These are phyloP conservation scores for Populus hybrid DNA, from an alignment of 441 rosid genomes.

Conservation along the genomic window DNA sequence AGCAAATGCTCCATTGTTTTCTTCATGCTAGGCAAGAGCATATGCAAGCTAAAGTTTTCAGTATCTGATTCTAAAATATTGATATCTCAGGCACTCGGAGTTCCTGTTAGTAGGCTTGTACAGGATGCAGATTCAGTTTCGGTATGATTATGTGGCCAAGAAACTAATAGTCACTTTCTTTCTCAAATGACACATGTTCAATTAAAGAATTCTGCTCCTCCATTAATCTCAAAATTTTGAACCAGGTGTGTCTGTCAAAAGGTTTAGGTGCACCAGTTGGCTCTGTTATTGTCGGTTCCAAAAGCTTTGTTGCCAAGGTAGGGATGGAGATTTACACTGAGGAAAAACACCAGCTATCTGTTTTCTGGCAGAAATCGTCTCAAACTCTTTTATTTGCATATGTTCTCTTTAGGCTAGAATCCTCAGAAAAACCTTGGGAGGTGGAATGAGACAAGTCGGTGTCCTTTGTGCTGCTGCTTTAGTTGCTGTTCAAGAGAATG, in stretches of 20 bases:
- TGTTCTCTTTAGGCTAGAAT: slow-evolving; percentile 56
- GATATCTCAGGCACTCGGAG: slow-evolving; percentile 69
- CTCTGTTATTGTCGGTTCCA: slow-evolving; percentile 82
- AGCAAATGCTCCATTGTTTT: too few species aligned
- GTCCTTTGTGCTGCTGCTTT: slow-evolving; percentile 79
- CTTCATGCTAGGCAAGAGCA: background rate
- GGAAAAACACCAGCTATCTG: background rate
- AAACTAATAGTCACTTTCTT: slow-evolving; percentile 1
- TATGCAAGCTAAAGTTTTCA: background rate
- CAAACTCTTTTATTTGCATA: background rate
- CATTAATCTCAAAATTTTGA: slow-evolving; percentile 15
- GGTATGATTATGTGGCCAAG: slow-evolving; percentile 31
- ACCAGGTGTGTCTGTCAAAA: slow-evolving; percentile 82
- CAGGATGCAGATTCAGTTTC: slow-evolving; percentile 87
- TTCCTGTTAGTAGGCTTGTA: slow-evolving; percentile 75
- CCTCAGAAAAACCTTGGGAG: slow-evolving; percentile 88
- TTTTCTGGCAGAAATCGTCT: background rate
- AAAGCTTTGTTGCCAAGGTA: slow-evolving; percentile 75
- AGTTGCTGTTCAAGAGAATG: slow-evolving; percentile 70
- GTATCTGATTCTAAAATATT: slow-evolving; percentile 19
- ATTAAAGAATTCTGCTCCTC: background rate
- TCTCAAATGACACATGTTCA: background rate
- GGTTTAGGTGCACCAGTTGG: slow-evolving; percentile 96
- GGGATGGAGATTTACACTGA: background rate
- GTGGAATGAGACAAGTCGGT: slow-evolving; percentile 93